A percentile compares a stretch with the other conserved stretches of the same genome.
These are phyloP conservation scores for Henningerozyma blattae DNA, from an alignment of 805 yeast species.

Conservation along the genomic window DNA sequence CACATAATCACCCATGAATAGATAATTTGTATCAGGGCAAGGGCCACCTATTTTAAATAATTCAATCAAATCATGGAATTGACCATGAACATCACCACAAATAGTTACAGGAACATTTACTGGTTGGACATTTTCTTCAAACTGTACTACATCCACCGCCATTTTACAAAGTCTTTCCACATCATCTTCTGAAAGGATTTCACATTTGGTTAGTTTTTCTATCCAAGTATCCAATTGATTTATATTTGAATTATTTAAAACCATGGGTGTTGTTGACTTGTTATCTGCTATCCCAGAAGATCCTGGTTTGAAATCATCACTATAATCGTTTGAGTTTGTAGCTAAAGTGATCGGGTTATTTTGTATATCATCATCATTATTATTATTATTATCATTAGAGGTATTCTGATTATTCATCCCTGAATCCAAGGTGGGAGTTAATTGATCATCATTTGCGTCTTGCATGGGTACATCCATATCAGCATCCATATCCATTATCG, in stretches of 20 bases:
- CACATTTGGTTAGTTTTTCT: slow-evolving; percentile 64
- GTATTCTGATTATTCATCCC: slow-evolving; percentile 5
- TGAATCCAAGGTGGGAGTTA: slow-evolving; percentile 24
- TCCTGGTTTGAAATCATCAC: slow-evolving; percentile 15
- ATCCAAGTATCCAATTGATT: slow-evolving; percentile 82
- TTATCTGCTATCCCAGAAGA: slow-evolving; percentile 29
- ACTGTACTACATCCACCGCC: slow-evolving; percentile 85
- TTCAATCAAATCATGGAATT: slow-evolving; percentile 89
- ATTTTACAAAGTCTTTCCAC: slow-evolving; percentile 72
- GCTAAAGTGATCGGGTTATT: background rate
- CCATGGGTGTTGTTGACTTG: slow-evolving; percentile 28
- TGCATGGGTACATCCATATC: slow-evolving; percentile 81
- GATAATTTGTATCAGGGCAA: slow-evolving; percentile 80
- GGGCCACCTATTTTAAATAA: slow-evolving; percentile 89
- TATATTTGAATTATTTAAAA: slow-evolving; percentile 33
- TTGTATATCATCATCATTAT: slow-evolving; percentile 3
- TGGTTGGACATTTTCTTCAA: slow-evolving; percentile 91
- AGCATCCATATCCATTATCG: slow-evolving; percentile 51
- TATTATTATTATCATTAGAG: slow-evolving; percentile 1
- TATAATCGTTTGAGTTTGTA: background rate
- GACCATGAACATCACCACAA: slow-evolving; percentile 96
- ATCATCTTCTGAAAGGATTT: slow-evolving; percentile 69
- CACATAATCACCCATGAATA: slow-evolving; percentile 88
- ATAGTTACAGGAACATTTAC: slow-evolving; percentile 93
- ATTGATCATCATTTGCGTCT: slow-evolving; percentile 42